These are phyloP conservation scores for Vitis hybrid DNA, from an alignment of 177 flowering plant species.

Conservation along the genomic window DNA sequence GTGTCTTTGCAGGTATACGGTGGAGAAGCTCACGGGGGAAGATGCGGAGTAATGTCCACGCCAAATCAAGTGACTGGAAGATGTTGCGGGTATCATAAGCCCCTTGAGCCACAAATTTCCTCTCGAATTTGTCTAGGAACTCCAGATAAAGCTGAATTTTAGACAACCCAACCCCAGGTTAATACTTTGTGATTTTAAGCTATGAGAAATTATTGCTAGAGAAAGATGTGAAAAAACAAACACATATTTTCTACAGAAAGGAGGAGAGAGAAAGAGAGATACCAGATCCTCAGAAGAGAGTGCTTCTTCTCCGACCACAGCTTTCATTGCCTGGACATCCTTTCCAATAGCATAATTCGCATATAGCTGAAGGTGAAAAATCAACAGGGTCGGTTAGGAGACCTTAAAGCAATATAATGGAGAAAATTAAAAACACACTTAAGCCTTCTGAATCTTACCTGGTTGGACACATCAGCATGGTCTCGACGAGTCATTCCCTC, in stretches of 20 bases:
- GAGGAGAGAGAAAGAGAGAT: slow-evolving; percentile 15
- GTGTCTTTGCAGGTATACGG: slow-evolving; percentile 98
- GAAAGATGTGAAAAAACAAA: too few species aligned
- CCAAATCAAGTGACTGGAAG: slow-evolving; percentile 94
- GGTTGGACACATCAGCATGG: slow-evolving; percentile 97
- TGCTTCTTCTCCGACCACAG: slow-evolving; percentile 99
- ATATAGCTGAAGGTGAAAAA: slow-evolving; percentile 57
- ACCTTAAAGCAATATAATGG: not conserved
- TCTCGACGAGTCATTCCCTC: slow-evolving; percentile 99
- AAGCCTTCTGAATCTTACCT: slow-evolving; percentile 40
- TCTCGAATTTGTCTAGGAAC: slow-evolving; percentile 94
- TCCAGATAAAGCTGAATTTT: slow-evolving; percentile 78
- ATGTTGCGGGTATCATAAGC: slow-evolving; percentile 92
- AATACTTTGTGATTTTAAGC: too few species aligned
- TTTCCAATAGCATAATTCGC: slow-evolving; percentile 99
- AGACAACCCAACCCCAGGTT: too few species aligned
- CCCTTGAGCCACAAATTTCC: slow-evolving; percentile 90
- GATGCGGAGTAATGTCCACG: slow-evolving; percentile 94
- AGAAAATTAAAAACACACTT: not conserved
- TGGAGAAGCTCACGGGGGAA: slow-evolving; percentile 98
- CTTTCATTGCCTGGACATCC: slow-evolving; percentile 99
- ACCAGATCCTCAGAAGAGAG: slow-evolving; percentile 99
- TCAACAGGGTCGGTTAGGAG: not conserved
- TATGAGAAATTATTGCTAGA: too few species aligned
- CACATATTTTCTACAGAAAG: not conserved